phyloP scores from a whole-genome alignment of 371 early-diverging fungal species.

The Ecytonucleospora hepatopenaei region DNA sequence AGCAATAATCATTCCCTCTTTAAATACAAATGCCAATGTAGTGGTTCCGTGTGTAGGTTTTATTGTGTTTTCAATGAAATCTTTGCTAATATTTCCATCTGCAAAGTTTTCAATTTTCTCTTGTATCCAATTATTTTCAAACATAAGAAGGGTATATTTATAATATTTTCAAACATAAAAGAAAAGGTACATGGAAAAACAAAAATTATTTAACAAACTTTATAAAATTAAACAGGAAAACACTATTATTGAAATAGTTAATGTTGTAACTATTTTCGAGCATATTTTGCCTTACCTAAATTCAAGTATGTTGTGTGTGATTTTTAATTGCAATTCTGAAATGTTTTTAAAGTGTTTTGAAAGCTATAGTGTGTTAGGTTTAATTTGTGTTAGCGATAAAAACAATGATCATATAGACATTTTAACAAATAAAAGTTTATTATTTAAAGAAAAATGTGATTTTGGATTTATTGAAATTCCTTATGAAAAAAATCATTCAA shows the following conservation, averaged over 20 bases:
- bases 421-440: not conserved
- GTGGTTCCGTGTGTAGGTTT: slow-evolving; percentile 79
- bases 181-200: too few relatives aligned
- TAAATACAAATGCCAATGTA: slow-evolving; percentile 90
- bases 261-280: too few relatives aligned
- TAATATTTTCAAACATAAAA: not conserved
- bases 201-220: not conserved
- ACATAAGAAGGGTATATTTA: not conserved
- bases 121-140: not conserved
- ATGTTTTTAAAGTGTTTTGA: not conserved
- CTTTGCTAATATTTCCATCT: slow-evolving; percentile 14
- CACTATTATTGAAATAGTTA: not conserved
- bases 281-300: too few relatives aligned
- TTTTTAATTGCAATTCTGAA: not conserved
- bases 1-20: slow-evolving; percentile 87
- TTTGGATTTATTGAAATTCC: not conserved
- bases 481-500: not conserved
- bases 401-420: not conserved
- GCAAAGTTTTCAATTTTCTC: too few relatives aligned
- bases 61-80: slow-evolving; percentile 8
- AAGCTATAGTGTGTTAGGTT: not conserved
- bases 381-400: not conserved
- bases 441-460: not conserved
- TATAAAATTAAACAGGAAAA: not conserved
- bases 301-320: too few relatives aligned